A percentile compares a stretch with the other conserved stretches of the same genome.
phyloP scores from a whole-genome alignment of 176 grass and related monocot genomes.

The Chloris gayana region DNA sequence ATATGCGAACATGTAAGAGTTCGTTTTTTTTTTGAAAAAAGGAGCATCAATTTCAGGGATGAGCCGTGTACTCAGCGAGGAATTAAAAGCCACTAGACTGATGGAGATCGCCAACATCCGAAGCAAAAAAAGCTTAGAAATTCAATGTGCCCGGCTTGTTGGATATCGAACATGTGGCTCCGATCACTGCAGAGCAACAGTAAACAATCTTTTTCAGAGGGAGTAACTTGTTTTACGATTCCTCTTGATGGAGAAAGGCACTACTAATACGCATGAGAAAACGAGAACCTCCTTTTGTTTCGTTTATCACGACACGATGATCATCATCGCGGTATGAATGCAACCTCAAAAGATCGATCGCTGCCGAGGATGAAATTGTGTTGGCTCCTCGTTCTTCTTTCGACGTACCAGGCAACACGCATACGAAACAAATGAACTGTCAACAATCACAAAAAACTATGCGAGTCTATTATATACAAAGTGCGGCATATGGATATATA shows the following conservation, averaged over 20 bases:
- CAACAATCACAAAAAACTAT: no score
- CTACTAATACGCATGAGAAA: background rate
- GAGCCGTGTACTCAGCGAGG: background rate
- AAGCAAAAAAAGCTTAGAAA: constrained; percentile 8
- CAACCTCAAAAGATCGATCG: no score
- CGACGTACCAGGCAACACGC: background rate
- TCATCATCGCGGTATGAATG: background rate
- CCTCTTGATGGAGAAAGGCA: background rate
- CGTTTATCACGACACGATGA: background rate
- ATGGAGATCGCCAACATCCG: background rate
- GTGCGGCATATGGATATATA: background rate
- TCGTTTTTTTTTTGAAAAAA: no score
- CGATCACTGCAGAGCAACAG: background rate
- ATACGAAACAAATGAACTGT: background rate
- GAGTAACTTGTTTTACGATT: background rate
- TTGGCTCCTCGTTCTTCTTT: background rate
- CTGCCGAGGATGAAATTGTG: no score
- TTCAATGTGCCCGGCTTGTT: background rate
- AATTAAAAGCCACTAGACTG: background rate
- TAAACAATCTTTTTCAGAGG: background rate
- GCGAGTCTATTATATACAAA: background rate
- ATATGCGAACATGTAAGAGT: background rate
- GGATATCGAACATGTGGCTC: background rate
- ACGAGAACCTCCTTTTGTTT: background rate
- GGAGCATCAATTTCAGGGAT: background rate